Conservation (phyloP, 129 eudicot genomes). For the Artemisia argyi region DNA sequence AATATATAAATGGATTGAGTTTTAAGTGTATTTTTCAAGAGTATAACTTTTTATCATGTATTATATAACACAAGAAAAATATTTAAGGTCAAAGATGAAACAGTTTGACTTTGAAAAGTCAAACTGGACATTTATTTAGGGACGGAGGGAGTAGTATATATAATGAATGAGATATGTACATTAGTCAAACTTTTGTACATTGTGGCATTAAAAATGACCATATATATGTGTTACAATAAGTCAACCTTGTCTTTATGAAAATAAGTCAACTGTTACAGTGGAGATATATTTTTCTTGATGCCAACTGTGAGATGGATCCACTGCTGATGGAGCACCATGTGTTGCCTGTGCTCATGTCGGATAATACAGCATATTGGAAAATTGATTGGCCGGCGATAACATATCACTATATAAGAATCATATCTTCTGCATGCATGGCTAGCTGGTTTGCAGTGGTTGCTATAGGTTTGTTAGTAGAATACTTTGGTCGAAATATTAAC, state of each 20-base stretch:
- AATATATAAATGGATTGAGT: no score
- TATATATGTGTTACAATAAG: slow-evolving; percentile 6
- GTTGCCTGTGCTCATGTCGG: slow-evolving; percentile 33
- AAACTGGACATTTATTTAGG: no score
- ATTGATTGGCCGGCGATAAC: not conserved
- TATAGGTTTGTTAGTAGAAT: not conserved
- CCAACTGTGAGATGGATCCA: slow-evolving; percentile 30
- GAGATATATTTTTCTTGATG: not conserved
- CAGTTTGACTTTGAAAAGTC: no score
- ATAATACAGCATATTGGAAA: not conserved
- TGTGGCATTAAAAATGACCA: not conserved
- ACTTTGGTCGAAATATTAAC: no score
- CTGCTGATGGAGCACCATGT: slow-evolving; percentile 26
- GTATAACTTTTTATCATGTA: no score
- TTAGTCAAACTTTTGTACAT: slow-evolving; percentile 16
- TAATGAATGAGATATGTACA: not conserved
- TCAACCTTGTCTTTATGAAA: slow-evolving; percentile 17
- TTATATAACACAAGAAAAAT: no score
- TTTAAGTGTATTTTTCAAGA: no score
- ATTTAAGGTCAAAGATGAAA: no score
- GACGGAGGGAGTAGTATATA: no score
- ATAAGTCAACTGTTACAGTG: slow-evolving; percentile 15
- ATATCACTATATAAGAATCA: not conserved
- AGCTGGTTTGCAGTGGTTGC: not conserved
- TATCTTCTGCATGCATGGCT: not conserved